These are phyloP conservation scores for Hirschfeldia incana DNA, from an alignment of 345 rosid genomes.

Conservation along the genomic window DNA sequence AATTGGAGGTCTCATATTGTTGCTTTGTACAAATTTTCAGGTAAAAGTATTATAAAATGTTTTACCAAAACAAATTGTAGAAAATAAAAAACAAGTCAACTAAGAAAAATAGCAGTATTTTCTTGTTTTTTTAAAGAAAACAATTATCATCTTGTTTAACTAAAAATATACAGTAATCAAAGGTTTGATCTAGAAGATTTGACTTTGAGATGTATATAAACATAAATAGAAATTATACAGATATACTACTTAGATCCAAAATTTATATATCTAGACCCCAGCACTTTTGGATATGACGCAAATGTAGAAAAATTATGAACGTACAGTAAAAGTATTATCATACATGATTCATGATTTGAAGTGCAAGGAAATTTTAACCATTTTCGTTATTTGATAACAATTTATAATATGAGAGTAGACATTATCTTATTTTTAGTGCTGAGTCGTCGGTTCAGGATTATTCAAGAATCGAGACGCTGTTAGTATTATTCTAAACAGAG, in stretches of 20 bases:
- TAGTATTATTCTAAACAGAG: slow-evolving; percentile 18
- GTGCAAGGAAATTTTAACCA: background rate
- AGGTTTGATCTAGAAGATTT: background rate
- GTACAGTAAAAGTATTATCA: slow-evolving; percentile 2
- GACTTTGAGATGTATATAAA: background rate
- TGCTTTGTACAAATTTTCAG: too few species aligned
- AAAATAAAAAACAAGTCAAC: too few species aligned
- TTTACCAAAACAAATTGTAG: too few species aligned
- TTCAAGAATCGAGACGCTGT: slow-evolving; percentile 23
- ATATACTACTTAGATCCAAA: background rate
- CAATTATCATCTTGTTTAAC: background rate
- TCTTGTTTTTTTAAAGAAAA: too few species aligned
- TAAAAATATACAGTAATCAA: background rate
- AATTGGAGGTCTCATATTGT: too few species aligned
- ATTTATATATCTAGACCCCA: background rate
- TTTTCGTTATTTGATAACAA: background rate
- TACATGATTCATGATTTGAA: slow-evolving; percentile 13
- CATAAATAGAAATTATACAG: background rate
- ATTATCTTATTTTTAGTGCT: slow-evolving; percentile 24
- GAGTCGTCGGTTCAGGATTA: slow-evolving; percentile 27
- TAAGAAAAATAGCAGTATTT: too few species aligned
- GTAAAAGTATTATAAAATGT: too few species aligned
- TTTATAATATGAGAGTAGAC: slow-evolving; percentile 3
- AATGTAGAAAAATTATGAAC: background rate
- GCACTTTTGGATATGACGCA: background rate